Conservation (phyloP, 225 moss, liverwort and hornwort genomes). For the Neckera pumila region DNA sequence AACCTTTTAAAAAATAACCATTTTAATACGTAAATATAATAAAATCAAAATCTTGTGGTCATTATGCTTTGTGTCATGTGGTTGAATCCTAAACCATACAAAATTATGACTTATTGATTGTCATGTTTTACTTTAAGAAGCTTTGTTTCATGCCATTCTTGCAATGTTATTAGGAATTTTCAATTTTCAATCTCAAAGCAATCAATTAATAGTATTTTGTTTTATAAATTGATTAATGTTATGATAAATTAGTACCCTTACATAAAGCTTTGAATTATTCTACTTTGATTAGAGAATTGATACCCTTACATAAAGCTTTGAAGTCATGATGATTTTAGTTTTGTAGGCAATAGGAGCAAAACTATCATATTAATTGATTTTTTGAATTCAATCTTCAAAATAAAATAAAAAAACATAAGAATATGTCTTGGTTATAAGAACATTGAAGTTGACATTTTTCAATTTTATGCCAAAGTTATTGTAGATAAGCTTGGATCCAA, state of each 20-base stretch:
- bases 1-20: too few relatives aligned
- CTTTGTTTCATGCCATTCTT: not conserved
- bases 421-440: not conserved
- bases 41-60: too few relatives aligned
- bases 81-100: too few relatives aligned
- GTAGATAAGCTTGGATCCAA: too few relatives aligned
- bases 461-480: not conserved
- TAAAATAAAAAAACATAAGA: not conserved
- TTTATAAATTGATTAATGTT: not conserved
- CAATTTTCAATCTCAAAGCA: not conserved
- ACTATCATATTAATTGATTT: not conserved
- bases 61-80: too few relatives aligned
- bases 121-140: not conserved
- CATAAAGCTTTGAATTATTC: not conserved
- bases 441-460: not conserved
- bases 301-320: too few relatives aligned
- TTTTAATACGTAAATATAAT: too few relatives aligned
- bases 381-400: not conserved
- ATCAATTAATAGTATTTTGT: too few relatives aligned
- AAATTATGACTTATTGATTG: not conserved
- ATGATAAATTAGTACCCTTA: not conserved
- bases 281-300: not conserved
- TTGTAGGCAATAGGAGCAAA: not conserved
- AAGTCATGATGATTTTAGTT: not conserved
- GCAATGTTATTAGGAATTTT: not conserved